Evolutionary conservation across 495 filamentous ascomycete species (phyloP).

Genomic region (Xylaria longipes): DNA sequence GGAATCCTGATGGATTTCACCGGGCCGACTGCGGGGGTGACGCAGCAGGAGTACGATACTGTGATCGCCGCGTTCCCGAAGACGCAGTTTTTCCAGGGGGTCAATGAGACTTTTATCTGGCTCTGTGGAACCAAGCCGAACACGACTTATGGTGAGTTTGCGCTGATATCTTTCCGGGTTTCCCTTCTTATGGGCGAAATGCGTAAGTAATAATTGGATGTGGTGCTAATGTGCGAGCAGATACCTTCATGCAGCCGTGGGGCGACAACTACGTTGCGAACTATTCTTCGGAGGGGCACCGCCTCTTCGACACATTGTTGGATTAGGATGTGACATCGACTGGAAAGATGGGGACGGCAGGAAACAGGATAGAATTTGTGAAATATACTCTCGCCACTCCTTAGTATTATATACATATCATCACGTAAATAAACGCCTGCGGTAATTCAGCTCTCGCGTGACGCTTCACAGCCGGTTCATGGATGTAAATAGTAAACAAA

Average conservation of each 20-base stretch:
- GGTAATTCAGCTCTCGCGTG: background rate
- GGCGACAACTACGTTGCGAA: constrained; percentile 36
- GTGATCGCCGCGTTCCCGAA: constrained; percentile 43
- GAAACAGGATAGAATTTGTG: background rate
- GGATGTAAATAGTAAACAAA: background rate
- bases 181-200: background rate
- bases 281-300: constrained; percentile 39
- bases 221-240: constrained; percentile 28
- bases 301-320: constrained; percentile 29
- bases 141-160: constrained; percentile 48
- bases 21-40: constrained; percentile 39
- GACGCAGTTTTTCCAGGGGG: constrained; percentile 36
- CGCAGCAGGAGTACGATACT: constrained; percentile 39
- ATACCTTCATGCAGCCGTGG: constrained; percentile 38
- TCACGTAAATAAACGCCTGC: background rate
- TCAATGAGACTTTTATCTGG: constrained; percentile 43
- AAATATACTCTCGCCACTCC: background rate
- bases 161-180: constrained; percentile 23
- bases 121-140: constrained; percentile 46
- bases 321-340: background rate
- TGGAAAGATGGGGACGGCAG: background rate
- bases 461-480: background rate
- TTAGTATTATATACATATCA: background rate
- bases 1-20: constrained; percentile 49
- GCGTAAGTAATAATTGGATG: background rate